Evolutionary conservation across 306 rosid genomes (phyloP).

Genomic region (Sicyos edulis): DNA sequence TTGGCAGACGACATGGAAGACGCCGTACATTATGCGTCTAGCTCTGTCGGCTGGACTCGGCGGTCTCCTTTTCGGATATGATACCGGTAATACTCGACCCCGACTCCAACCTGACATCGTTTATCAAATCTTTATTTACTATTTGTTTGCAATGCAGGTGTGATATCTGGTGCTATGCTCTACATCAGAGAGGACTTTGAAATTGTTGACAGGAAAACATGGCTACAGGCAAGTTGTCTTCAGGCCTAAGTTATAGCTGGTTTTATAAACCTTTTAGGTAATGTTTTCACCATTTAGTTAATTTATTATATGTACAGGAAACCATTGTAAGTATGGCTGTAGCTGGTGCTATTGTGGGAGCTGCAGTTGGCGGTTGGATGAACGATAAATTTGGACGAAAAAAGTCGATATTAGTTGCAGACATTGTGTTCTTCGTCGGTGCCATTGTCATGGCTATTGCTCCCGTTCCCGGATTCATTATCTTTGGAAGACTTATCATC

Average conservation of each 20-base stretch:
- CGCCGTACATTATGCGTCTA: constrained; percentile 72
- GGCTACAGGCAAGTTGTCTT: constrained; percentile 49
- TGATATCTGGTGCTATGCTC: constrained; percentile 82
- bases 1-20: constrained; percentile 47
- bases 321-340: constrained; percentile 84
- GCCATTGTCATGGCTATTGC: constrained; percentile 69
- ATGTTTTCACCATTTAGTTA: background rate
- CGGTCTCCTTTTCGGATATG: constrained; percentile 82
- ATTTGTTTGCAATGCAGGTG: constrained; percentile 39
- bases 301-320: constrained; percentile 37
- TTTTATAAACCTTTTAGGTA: background rate
- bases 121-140: background rate
- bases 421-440: constrained; percentile 51
- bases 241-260: background rate
- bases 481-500: constrained; percentile 58
- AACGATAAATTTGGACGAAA: constrained; percentile 66
- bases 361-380: constrained; percentile 84
- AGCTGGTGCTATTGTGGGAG: constrained; percentile 87
- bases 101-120: background rate
- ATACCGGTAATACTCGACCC: constrained; percentile 43
- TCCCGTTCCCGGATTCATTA: constrained; percentile 60
- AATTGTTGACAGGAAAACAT: constrained; percentile 57
- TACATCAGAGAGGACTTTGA: constrained; percentile 67
- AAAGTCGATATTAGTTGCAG: constrained; percentile 53
- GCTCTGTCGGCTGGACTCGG: constrained; percentile 84